A percentile compares a stretch with the other conserved stretches of the same genome.
Conservation (phyloP, 2,329 filamentous ascomycete genomes). For the Penicillium sclerotigenum region DNA sequence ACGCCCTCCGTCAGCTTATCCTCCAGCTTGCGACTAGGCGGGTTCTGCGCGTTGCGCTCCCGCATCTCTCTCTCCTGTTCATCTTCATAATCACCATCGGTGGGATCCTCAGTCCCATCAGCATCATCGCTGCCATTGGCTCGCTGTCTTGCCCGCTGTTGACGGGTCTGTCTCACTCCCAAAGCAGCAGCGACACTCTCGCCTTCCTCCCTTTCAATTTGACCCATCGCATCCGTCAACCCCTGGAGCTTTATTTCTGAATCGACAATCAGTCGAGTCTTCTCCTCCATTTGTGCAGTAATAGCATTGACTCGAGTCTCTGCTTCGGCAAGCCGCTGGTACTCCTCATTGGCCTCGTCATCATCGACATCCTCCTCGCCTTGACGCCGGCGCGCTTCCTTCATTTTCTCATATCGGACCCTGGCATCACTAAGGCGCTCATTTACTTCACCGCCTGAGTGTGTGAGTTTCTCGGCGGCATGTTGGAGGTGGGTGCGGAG, state of each 20-base stretch:
- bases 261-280: slow-evolving; percentile 59
- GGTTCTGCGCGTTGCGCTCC: slow-evolving; percentile 24
- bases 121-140: slow-evolving; percentile 30
- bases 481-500: slow-evolving; percentile 50
- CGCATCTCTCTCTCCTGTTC: slow-evolving; percentile 37
- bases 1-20: slow-evolving; percentile 35
- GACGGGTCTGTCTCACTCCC: slow-evolving; percentile 31
- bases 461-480: slow-evolving; percentile 48
- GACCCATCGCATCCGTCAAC: slow-evolving; percentile 45
- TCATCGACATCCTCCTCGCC: slow-evolving; percentile 23
- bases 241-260: slow-evolving; percentile 47
- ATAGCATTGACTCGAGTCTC: slow-evolving; percentile 49
- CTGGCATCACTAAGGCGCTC: slow-evolving; percentile 49
- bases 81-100: slow-evolving; percentile 44
- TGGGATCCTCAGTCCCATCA: slow-evolving; percentile 35
- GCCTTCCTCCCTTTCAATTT: slow-evolving; percentile 41
- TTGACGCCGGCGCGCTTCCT: slow-evolving; percentile 27
- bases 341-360: slow-evolving; percentile 27
- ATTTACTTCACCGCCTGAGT: slow-evolving; percentile 54
- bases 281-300: slow-evolving; percentile 56
- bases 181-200: slow-evolving; percentile 30
- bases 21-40: slow-evolving; percentile 37
- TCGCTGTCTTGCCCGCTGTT: slow-evolving; percentile 16
- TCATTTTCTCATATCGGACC: slow-evolving; percentile 36
- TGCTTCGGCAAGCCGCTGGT: slow-evolving; percentile 41